Percentiles rank a stretch among this genome's conserved stretches.
These are phyloP conservation scores for Neovahlkampfia damariscottae DNA, from an alignment of 78 protist species.

Conservation along the genomic window DNA sequence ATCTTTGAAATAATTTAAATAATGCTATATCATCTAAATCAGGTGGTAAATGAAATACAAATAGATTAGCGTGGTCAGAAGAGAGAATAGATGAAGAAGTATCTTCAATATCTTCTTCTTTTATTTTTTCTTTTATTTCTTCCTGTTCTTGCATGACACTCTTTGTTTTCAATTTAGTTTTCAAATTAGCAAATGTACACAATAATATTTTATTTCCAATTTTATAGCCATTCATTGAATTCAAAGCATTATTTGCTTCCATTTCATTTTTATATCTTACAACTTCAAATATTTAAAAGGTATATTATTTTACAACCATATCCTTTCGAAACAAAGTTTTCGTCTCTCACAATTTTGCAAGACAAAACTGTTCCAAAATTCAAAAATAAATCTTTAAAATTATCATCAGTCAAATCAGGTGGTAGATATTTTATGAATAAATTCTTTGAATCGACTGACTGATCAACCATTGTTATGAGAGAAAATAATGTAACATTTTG, in stretches of 20 bases:
- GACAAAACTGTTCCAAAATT: neutral
- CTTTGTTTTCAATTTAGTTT: neutral
- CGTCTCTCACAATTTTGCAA: neutral
- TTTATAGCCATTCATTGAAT: neutral
- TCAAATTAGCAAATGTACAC: neutral
- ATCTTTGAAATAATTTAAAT: neutral
- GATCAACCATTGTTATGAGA: too few relatives aligned
- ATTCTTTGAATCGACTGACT: too few relatives aligned
- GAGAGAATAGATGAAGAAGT: neutral
- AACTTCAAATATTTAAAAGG: neutral
- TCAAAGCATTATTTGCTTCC: neutral
- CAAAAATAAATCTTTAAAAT: neutral
- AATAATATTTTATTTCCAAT: neutral
- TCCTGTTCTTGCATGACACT: neutral
- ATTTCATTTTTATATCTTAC: neutral
- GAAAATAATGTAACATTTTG: too few relatives aligned
- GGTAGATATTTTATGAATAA: neutral
- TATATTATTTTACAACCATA: neutral
- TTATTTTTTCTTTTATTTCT: neutral
- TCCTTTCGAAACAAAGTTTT: neutral
- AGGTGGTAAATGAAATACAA: conserved; percentile 15
- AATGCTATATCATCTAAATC: conserved; percentile 4
- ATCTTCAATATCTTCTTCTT: neutral
- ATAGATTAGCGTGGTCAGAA: conserved; percentile 9
- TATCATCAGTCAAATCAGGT: neutral